Base-by-base conservation (phyloP, 805 yeast genomes). In the Yarrowia sp. region DNA sequence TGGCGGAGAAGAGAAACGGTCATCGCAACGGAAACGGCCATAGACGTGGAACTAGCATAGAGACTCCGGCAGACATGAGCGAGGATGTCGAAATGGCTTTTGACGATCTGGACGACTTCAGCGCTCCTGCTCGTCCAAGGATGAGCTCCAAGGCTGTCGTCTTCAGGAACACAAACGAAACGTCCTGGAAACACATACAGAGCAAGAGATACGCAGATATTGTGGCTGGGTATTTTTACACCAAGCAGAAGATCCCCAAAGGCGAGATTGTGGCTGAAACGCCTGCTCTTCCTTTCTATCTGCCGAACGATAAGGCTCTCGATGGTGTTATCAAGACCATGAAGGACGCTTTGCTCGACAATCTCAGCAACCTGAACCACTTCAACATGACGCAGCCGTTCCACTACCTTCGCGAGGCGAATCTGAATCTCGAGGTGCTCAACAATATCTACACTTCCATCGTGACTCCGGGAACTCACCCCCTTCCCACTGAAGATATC, bases 181-280 rank as follows among this genome's bases (percentile, higher is more conserved):
- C 58, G 2, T 51, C 58, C 2, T 51, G 58, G 58, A 51, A 12
- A 51, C 58, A 51, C 22, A 14, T 35, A 9, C 58, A 51, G 22
- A 51, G 32, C 29, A 33, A 31, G 3, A 10, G 58, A 5, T 51
- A 51, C 18, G 41, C 58, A 9, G 58, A 51, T 22, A 51, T 51
- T 12, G 58, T 51, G 22, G 22, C 41, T 0, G 16, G 10, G n/a
- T 51, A 51, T 24, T 33, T 47, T 10, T 51, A 35, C 19, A 24
- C 41, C 12, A 35, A 51, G 13, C 56, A 47, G 4, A 47, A 47
- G 22, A 47, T 47, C 5, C 56, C 56, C n/a, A 39, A n/a, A 14
- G 56, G 56, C 16, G 56, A 47, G 6, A 47, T 47, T 10, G 21
- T 33, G 13, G 27, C 31, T 9, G 56, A 51, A 18, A 33, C 14